Conservation (phyloP, 129 eudicot genomes). For the Chrysanthemum lavandulifolium region DNA sequence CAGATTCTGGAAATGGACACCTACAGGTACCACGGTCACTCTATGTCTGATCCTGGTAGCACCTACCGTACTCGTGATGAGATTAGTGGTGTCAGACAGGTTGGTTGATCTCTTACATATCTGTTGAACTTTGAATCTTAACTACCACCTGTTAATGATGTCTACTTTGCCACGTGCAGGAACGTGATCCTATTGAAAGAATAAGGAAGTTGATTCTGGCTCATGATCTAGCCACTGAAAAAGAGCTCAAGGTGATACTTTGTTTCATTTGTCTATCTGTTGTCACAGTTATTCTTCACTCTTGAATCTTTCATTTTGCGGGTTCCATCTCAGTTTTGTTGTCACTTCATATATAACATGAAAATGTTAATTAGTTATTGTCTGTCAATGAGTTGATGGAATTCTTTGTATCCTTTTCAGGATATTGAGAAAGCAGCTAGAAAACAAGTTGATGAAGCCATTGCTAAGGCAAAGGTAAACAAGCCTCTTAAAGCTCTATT, state of each 20-base stretch:
- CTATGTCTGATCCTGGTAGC: slow-evolving; percentile 99
- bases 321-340: slow-evolving; percentile 9
- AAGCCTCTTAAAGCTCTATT: background rate
- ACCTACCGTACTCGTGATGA: slow-evolving; percentile 99
- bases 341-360: background rate
- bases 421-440: slow-evolving; percentile 84
- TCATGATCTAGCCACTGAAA: slow-evolving; percentile 86
- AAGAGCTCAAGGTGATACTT: slow-evolving; percentile 73
- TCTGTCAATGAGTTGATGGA: too few species aligned
- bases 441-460: slow-evolving; percentile 95
- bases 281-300: background rate
- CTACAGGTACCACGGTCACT: slow-evolving; percentile 97
- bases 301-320: background rate
- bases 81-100: slow-evolving; percentile 89
- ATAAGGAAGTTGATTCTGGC: slow-evolving; percentile 72
- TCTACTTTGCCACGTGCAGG: slow-evolving; percentile 43
- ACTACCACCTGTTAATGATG: background rate
- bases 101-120: slow-evolving; percentile 18
- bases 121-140: background rate
- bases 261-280: slow-evolving; percentile 8
- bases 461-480: slow-evolving; percentile 89
- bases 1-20: slow-evolving; percentile 99
- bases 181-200: slow-evolving; percentile 97
- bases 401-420: slow-evolving; percentile 33
- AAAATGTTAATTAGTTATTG: background rate